A percentile compares a stretch with the other conserved stretches of the same genome.
phyloP scores from a whole-genome alignment of 176 grass and related monocot species.

The Eleusine coracana region DNA sequence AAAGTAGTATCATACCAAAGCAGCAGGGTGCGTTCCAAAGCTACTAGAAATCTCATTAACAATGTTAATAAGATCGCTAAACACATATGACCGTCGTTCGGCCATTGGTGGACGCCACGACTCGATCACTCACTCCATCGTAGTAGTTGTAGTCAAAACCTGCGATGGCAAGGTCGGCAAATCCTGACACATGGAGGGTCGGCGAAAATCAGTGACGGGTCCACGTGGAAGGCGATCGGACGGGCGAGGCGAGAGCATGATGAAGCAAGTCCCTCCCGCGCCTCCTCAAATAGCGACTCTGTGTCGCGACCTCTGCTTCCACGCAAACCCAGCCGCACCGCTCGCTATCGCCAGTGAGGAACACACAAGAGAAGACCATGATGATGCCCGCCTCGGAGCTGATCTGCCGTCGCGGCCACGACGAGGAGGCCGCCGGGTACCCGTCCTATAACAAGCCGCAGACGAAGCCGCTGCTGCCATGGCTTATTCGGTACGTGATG shows the following conservation, averaged over 20 bases:
- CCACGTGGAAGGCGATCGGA: constrained; percentile 34
- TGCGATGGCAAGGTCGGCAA: constrained; percentile 24
- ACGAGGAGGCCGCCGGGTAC: constrained; percentile 25
- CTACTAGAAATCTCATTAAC: too few species aligned
- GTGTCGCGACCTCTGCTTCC: background rate
- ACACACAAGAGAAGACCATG: background rate
- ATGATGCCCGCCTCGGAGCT: constrained; percentile 50
- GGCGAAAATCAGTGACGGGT: too few species aligned
- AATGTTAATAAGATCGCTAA: too few species aligned
- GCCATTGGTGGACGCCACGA: constrained; percentile 11
- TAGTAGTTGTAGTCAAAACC: background rate
- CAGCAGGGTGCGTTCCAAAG: too few species aligned
- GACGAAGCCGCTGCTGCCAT: constrained; percentile 30
- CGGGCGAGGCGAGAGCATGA: constrained; percentile 19
- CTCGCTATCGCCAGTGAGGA: background rate
- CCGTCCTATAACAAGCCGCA: constrained; percentile 46
- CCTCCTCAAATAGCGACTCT: too few species aligned
- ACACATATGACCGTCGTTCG: background rate
- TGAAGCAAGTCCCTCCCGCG: too few species aligned
- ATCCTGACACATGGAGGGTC: background rate
- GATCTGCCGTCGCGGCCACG: constrained; percentile 56
- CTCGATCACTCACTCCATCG: background rate
- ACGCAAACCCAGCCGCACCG: background rate
- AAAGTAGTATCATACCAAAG: too few species aligned
- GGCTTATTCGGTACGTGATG: constrained; percentile 52